Conservation (phyloP, 2,329 filamentous ascomycete species). For the Cercospora sp. region DNA sequence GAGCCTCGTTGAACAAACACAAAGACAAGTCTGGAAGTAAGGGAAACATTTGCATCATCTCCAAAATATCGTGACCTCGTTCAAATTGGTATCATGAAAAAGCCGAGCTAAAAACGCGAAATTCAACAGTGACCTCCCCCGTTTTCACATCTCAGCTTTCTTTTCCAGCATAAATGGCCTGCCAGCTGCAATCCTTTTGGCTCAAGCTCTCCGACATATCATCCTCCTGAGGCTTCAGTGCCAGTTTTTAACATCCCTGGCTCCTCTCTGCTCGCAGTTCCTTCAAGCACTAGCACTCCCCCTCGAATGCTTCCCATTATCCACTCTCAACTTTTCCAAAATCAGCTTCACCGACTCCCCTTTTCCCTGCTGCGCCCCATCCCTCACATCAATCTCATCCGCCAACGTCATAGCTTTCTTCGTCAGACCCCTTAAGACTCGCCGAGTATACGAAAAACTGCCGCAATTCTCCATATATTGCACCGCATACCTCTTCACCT, state of each 20-base stretch:
- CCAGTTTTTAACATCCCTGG: not conserved
- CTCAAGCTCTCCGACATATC: not conserved
- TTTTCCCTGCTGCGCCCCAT: slow-evolving; percentile 34
- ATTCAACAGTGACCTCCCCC: not conserved
- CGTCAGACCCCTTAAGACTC: slow-evolving; percentile 53
- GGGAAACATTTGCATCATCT: not conserved
- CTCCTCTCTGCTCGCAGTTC: not conserved
- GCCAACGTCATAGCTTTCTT: slow-evolving; percentile 47
- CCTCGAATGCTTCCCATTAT: slow-evolving; percentile 27
- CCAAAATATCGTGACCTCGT: not conserved
- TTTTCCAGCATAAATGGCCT: not conserved
- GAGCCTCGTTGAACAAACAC: not conserved
- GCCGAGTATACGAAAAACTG: slow-evolving; percentile 81
- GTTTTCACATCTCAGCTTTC: not conserved
- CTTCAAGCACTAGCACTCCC: slow-evolving; percentile 14
- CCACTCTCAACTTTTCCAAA: slow-evolving; percentile 43
- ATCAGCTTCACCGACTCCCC: slow-evolving; percentile 41
- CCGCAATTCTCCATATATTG: slow-evolving; percentile 84
- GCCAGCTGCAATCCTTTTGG: not conserved
- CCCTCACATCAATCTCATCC: slow-evolving; percentile 40
- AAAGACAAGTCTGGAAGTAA: not conserved
- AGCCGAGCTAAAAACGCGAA: not conserved
- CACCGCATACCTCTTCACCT: slow-evolving; percentile 89
- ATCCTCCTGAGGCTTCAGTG: not conserved
- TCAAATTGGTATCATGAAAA: slow-evolving; percentile 16